Evolutionary conservation across 352 stramenopile species (phyloP).

Genomic region (Phytophthora citricola): DNA sequence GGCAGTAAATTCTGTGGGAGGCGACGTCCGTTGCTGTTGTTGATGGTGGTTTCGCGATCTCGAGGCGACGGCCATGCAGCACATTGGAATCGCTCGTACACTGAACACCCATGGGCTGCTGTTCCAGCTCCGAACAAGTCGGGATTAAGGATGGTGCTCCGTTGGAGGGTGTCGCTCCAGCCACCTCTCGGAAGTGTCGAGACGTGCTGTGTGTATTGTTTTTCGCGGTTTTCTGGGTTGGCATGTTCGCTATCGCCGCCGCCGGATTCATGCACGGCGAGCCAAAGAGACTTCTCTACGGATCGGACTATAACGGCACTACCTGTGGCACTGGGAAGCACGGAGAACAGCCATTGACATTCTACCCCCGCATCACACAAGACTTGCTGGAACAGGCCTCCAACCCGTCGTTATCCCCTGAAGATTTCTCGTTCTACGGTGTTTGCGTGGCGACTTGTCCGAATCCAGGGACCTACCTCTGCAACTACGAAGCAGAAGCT

Average conservation of each 20-base stretch:
- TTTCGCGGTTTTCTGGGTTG: slow-evolving; percentile 80
- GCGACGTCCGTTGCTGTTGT: slow-evolving; percentile 2
- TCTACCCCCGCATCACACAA: slow-evolving; percentile 82
- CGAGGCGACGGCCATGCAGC: slow-evolving; percentile 5
- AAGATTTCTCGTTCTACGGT: slow-evolving; percentile 72
- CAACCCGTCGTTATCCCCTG: slow-evolving; percentile 46
- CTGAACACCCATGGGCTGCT: slow-evolving; percentile 66
- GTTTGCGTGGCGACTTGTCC: slow-evolving; percentile 72
- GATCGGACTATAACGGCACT: slow-evolving; percentile 76
- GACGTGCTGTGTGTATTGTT: slow-evolving; percentile 72
- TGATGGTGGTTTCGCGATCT: slow-evolving; percentile 21
- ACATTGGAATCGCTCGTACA: slow-evolving; percentile 4
- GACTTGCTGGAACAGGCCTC: slow-evolving; percentile 70
- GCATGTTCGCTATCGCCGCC: slow-evolving; percentile 66
- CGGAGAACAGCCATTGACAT: slow-evolving; percentile 48
- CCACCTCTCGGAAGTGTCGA: slow-evolving; percentile 64
- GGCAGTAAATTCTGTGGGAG: neutral
- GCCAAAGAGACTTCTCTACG: slow-evolving; percentile 73
- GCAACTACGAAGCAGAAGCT: slow-evolving; percentile 77
- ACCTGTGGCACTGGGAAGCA: slow-evolving; percentile 65
- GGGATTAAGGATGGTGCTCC: slow-evolving; percentile 34
- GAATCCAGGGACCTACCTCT: slow-evolving; percentile 59
- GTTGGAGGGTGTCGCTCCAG: slow-evolving; percentile 58
- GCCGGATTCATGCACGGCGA: slow-evolving; percentile 71
- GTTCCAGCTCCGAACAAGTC: slow-evolving; percentile 59